Base-by-base conservation (phyloP, 768 basidiomycete species). In the Boletus rubescentipes region DNA sequence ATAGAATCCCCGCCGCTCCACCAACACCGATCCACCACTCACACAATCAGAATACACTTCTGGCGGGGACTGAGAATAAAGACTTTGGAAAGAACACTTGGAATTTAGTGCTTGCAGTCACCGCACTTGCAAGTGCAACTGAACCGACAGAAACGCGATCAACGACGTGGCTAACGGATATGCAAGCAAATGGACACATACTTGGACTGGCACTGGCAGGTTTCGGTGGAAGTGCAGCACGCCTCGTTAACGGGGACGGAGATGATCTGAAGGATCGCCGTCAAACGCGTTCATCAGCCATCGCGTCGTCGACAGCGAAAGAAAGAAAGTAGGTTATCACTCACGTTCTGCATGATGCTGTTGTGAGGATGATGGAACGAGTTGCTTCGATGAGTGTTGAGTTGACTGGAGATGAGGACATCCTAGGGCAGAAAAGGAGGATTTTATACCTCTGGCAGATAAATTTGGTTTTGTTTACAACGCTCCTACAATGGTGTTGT, bases 341-440 rank as follows among this genome's bases (percentile, higher is more conserved):
- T 54, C 46, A 65, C 63, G 9, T 54, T 62, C 44, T 64, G 63
- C 63, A 64, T 65, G 40, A 14, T 58, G 48, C 0, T 54, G 2
- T 43, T 37, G 42, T 15, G 30, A 38, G 31, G 26, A n/a, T 55
- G 39, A 49, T 62, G 45, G 34, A 26, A 8, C 8, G 30, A 32
- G 36, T 40, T 53, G 23, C n/a, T 61, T 12, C 30, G 14, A 21
- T 37, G 30, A n/a, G n/a, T n/a, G n/a, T n/a, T 47, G 12, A 38
- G 35, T 35, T 5, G 18, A 34, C 23, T 49, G 30, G 50, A 29
- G 31, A 3, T 26, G 43, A 18, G 11, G 12, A 10, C 4, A 50
- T 18, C 18, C 61, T 26, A 26, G 26, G 6, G 26, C 26, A 26
- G 26, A 26, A 6, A 26, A 26, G 26, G 26, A 6, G 6, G 26